Evolutionary conservation across 2,329 filamentous ascomycete genomes (phyloP).

Genomic region (Calycina herbarum): DNA sequence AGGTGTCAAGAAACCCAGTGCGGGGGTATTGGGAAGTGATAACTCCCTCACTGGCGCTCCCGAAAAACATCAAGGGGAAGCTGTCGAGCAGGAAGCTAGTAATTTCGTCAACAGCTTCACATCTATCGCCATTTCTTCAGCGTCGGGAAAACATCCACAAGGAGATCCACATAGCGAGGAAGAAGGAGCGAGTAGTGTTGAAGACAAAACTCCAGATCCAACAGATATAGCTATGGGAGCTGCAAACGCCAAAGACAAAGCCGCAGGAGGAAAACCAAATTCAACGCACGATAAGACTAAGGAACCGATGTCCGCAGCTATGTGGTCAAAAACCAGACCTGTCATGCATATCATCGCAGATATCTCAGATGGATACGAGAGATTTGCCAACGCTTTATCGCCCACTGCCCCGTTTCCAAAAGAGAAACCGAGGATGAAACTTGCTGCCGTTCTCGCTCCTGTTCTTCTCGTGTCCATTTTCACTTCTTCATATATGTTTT

Average conservation of each 20-base stretch:
- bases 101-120: slow-evolving; percentile 24
- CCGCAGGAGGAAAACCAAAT: slow-evolving; percentile 17
- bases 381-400: slow-evolving; percentile 44
- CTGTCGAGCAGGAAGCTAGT: slow-evolving; percentile 27
- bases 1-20: slow-evolving; percentile 21
- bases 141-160: slow-evolving; percentile 25
- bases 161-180: slow-evolving; percentile 20
- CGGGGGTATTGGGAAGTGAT: slow-evolving; percentile 25
- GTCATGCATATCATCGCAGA: slow-evolving; percentile 46
- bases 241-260: slow-evolving; percentile 19
- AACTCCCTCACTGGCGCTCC: slow-evolving; percentile 27
- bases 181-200: slow-evolving; percentile 18
- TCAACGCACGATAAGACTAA: slow-evolving; percentile 24
- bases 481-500: slow-evolving; percentile 57
- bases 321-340: slow-evolving; percentile 27
- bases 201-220: slow-evolving; percentile 23
- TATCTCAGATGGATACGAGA: slow-evolving; percentile 52
- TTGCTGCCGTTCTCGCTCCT: slow-evolving; percentile 55
- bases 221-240: slow-evolving; percentile 19
- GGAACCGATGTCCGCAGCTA: slow-evolving; percentile 23
- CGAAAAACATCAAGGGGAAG: slow-evolving; percentile 28
- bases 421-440: slow-evolving; percentile 51
- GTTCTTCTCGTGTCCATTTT: slow-evolving; percentile 54
- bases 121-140: slow-evolving; percentile 18
- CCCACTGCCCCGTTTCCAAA: slow-evolving; percentile 55